Evolutionary conservation across 2,329 filamentous ascomycete species (phyloP).

Genomic region (Aspergillus proliferans): DNA sequence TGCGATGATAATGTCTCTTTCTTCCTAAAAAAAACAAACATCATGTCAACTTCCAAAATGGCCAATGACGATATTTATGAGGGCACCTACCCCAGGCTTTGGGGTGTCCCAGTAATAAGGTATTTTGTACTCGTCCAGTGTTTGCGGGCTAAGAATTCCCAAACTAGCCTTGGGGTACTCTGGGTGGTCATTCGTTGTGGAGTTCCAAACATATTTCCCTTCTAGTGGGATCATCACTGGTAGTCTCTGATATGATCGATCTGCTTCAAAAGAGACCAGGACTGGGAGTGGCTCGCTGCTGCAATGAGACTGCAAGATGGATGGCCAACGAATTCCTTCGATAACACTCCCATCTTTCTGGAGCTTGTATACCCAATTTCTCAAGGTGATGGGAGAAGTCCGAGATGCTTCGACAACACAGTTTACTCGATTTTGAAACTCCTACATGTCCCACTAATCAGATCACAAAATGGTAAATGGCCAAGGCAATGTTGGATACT

Average conservation of each 20-base stretch:
- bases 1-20: not conserved
- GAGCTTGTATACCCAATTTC: not conserved
- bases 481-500: not conserved
- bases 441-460: not conserved
- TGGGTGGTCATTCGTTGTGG: not conserved
- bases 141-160: not conserved
- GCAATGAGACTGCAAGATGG: not conserved
- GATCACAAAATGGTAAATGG: not conserved
- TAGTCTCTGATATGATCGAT: not conserved
- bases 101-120: conserved; percentile 2
- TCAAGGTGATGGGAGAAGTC: not conserved
- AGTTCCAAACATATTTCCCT: not conserved
- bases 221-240: not conserved
- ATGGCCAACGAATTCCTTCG: not conserved
- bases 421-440: not conserved
- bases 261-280: not conserved
- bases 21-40: not conserved
- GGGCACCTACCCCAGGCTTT: not conserved
- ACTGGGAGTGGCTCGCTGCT: not conserved
- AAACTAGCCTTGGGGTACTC: not conserved
- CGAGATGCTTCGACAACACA: too few relatives aligned
- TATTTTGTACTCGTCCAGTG: conserved; percentile 1
- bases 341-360: conserved; percentile 3
- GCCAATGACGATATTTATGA: too few relatives aligned
- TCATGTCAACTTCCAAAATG: too few relatives aligned